phyloP scores from a whole-genome alignment of 2,329 filamentous ascomycete genomes.

The Fulvia fulva region DNA sequence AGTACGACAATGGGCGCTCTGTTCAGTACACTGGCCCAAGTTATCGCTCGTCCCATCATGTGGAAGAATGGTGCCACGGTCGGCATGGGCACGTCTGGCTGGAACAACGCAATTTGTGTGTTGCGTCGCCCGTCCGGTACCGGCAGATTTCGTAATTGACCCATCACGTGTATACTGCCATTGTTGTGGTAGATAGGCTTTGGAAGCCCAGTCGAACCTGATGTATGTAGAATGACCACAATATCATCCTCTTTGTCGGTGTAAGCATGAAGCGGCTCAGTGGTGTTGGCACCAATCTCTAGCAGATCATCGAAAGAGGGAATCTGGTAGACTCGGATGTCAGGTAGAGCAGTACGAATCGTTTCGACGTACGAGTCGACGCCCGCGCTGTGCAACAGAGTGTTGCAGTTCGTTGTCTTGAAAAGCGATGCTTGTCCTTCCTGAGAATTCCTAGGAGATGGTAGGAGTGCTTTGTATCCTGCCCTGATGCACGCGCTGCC shows the following conservation, averaged over 20 bases:
- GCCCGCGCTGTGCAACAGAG: constrained; percentile 14
- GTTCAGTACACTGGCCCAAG: constrained; percentile 11
- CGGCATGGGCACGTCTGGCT: constrained; percentile 10
- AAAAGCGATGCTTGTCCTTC: constrained; percentile 20
- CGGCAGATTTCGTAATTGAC: constrained; percentile 5
- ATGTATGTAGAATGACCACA: constrained; percentile 20
- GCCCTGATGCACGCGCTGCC: constrained; percentile 24
- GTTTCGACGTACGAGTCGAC: constrained; percentile 20
- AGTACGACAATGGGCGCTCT: constrained; percentile 8
- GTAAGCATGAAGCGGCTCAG: constrained; percentile 1
- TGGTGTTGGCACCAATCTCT: constrained; percentile 2
- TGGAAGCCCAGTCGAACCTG: constrained; percentile 19
- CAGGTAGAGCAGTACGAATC: constrained; percentile 16
- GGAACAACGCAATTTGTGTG: constrained; percentile 7
- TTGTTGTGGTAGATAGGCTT: constrained; percentile 21
- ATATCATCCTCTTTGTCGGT: constrained; percentile 9
- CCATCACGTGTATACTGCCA: constrained; percentile 15
- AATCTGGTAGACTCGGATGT: constrained; percentile 14
- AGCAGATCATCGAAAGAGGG: constrained; percentile 16
- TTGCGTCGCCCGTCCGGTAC: constrained; percentile 10
- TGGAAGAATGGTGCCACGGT: constrained; percentile 17
- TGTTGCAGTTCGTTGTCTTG: constrained; percentile 12
- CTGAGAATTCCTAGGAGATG: constrained; percentile 15
- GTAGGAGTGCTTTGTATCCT: constrained; percentile 23
- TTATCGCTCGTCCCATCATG: constrained; percentile 17